Evolutionary conservation across 305 asterid genomes (phyloP).

Genomic region (Euphrasia arctica): DNA sequence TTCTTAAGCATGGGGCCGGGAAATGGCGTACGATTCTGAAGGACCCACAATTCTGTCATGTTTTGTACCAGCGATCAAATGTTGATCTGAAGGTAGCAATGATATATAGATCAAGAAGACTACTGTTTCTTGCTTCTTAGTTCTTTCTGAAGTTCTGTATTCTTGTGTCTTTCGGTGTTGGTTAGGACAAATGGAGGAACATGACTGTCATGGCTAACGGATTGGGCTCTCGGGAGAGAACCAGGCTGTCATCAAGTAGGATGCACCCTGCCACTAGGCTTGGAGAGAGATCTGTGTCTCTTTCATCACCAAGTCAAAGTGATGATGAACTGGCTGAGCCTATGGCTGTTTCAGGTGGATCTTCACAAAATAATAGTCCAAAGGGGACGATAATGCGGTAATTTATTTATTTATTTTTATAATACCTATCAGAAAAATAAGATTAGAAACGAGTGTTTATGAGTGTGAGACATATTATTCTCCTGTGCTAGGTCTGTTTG

Average conservation of each 20-base stretch:
- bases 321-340: constrained; percentile 47
- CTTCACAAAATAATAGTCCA: constrained; percentile 50
- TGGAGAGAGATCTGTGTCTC: constrained; percentile 39
- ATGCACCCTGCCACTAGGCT: constrained; percentile 35
- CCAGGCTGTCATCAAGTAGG: constrained; percentile 49
- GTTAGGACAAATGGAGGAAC: constrained; percentile 75
- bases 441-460: too few species aligned
- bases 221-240: constrained; percentile 54
- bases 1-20: constrained; percentile 61
- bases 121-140: constrained; percentile 3
- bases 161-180: constrained; percentile 12
- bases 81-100: constrained; percentile 63
- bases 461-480: not conserved
- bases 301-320: constrained; percentile 36
- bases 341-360: constrained; percentile 44
- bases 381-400: constrained; percentile 59
- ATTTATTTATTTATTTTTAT: not conserved
- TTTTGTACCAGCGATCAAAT: constrained; percentile 54
- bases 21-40: constrained; percentile 80
- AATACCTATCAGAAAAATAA: not conserved
- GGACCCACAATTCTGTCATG: constrained; percentile 62
- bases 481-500: not conserved
- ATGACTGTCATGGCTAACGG: constrained; percentile 66
- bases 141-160: not conserved
- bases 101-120: constrained; percentile 1